Conservation (phyloP, 208 protist species). For the Herpetomonas samuelpessoai region DNA sequence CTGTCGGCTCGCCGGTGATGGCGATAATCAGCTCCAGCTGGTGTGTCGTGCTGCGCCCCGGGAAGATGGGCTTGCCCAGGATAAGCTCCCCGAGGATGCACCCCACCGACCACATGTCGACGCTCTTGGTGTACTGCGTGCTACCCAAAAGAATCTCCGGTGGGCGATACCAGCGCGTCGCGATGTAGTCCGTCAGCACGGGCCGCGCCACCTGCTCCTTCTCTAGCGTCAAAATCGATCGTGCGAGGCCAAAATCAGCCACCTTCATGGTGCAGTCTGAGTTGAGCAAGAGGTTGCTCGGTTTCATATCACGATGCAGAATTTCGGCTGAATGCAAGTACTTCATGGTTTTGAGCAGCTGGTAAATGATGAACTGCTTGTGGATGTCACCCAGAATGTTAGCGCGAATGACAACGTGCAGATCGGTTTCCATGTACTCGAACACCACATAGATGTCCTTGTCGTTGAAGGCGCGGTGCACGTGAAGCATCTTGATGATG, state of each 20-base stretch:
- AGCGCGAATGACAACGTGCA: slow-evolving; percentile 95
- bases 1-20: slow-evolving; percentile 81
- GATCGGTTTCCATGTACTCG: slow-evolving; percentile 97
- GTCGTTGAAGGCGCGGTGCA: slow-evolving; percentile 97
- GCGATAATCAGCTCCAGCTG: slow-evolving; percentile 97
- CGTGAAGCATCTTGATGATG: slow-evolving; percentile 96
- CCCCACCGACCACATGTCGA: slow-evolving; percentile 98
- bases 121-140: slow-evolving; percentile 94
- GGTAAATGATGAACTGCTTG: slow-evolving; percentile 98
- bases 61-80: slow-evolving; percentile 94
- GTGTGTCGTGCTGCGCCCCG: slow-evolving; percentile 95
- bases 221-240: slow-evolving; percentile 89
- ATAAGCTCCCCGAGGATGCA: slow-evolving; percentile 98
- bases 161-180: slow-evolving; percentile 97
- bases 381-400: slow-evolving; percentile 97
- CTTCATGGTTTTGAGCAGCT: slow-evolving; percentile 96
- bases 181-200: slow-evolving; percentile 95
- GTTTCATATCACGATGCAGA: slow-evolving; percentile 95
- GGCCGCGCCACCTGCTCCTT: slow-evolving; percentile 83
- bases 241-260: slow-evolving; percentile 97
- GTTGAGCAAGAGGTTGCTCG: slow-evolving; percentile 91
- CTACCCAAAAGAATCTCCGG: slow-evolving; percentile 98
- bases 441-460: slow-evolving; percentile 98
- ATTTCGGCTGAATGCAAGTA: slow-evolving; percentile 94
- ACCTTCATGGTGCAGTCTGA: slow-evolving; percentile 96